Percentiles rank a stretch among this genome's conserved stretches.
These are phyloP conservation scores for Casuarina cunninghamiana DNA, from an alignment of 306 rosid species.

Conservation along the genomic window DNA sequence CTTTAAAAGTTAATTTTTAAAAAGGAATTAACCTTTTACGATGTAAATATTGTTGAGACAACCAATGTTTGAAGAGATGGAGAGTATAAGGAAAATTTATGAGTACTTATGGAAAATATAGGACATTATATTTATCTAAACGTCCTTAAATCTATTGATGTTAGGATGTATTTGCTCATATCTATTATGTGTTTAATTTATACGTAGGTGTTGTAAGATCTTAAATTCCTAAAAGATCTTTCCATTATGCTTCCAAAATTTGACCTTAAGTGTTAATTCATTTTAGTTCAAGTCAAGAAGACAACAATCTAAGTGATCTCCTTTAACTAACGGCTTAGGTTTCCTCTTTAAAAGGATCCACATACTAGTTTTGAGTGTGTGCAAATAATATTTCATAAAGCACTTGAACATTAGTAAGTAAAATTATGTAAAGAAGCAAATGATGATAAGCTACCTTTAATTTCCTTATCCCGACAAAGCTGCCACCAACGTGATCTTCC, in stretches of 20 bases:
- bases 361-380: not conserved
- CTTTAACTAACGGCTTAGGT: not conserved
- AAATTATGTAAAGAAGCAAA: not conserved
- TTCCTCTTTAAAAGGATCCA: not conserved
- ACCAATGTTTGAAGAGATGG: too few relatives aligned
- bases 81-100: too few relatives aligned
- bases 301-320: not conserved
- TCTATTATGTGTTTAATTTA: too few relatives aligned
- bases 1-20: too few relatives aligned
- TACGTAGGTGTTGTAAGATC: too few relatives aligned
- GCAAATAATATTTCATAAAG: not conserved
- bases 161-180: too few relatives aligned
- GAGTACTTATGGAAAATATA: too few relatives aligned
- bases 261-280: not conserved
- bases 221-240: not conserved
- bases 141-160: too few relatives aligned
- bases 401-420: not conserved
- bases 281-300: not conserved
- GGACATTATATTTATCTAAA: too few relatives aligned
- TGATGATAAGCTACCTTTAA: conserved; percentile 34
- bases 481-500: conserved; percentile 53
- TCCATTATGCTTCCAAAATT: not conserved
- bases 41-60: too few relatives aligned
- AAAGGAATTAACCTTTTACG: too few relatives aligned
- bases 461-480: conserved; percentile 46